Evolutionary conservation across 2,329 filamentous ascomycete species (phyloP).

Genomic region (Aspergillus ustus): DNA sequence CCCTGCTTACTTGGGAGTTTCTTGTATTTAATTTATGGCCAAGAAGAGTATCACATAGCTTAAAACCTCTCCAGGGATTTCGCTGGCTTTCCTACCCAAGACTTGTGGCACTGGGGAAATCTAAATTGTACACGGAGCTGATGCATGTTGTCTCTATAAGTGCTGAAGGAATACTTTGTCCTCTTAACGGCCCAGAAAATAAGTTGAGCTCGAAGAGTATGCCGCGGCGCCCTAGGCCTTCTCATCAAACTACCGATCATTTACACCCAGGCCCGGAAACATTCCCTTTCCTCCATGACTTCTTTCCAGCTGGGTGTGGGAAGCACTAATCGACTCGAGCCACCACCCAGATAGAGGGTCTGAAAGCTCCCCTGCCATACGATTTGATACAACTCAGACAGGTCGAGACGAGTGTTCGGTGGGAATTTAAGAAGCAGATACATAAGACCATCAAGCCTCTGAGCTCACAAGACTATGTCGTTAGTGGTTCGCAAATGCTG

Average conservation of each 20-base stretch:
- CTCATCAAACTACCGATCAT: not conserved
- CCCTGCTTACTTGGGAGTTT: not conserved
- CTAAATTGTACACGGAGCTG: not conserved
- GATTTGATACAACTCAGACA: no score
- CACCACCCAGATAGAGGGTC: no score
- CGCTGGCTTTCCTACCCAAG: not conserved
- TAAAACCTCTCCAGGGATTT: not conserved
- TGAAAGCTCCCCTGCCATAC: no score
- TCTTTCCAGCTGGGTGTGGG: no score
- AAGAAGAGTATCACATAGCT: not conserved
- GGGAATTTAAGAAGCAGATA: not conserved
- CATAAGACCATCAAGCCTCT: not conserved
- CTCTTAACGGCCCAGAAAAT: not conserved
- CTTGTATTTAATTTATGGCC: no score
- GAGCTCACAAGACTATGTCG: not conserved
- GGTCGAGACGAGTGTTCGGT: no score
- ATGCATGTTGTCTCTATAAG: not conserved
- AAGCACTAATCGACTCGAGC: no score
- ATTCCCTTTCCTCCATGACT: no score
- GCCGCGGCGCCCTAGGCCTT: not conserved
- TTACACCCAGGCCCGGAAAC: no score
- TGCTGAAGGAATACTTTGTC: not conserved
- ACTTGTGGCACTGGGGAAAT: not conserved
- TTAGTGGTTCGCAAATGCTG: not conserved
- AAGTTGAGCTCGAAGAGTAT: no score